phyloP scores from a whole-genome alignment of 352 stramenopile genomes.

The Aphanomyces cochlioides region DNA sequence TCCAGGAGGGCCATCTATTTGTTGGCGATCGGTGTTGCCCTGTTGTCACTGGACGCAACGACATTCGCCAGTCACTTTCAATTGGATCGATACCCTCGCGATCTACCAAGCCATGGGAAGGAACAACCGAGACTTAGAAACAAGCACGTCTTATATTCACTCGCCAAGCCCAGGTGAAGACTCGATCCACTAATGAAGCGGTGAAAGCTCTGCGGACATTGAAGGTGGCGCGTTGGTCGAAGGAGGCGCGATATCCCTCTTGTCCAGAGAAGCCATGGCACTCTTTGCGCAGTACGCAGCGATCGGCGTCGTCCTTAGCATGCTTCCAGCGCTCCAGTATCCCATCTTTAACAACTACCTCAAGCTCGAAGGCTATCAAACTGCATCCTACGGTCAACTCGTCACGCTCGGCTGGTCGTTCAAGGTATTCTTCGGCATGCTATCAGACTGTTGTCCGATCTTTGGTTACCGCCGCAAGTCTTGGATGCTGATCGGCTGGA shows the following conservation, averaged over 20 bases:
- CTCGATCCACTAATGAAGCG: not conserved
- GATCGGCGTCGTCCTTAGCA: slow-evolving; percentile 15
- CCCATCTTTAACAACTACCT: slow-evolving; percentile 25
- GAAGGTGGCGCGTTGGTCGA: slow-evolving; percentile 47
- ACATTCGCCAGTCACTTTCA: too few species aligned
- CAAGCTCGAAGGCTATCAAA: slow-evolving; percentile 12
- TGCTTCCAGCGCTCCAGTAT: slow-evolving; percentile 13
- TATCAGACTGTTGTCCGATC: slow-evolving; percentile 52
- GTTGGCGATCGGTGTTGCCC: too few species aligned
- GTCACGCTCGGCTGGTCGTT: slow-evolving; percentile 58
- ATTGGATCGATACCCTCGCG: too few species aligned
- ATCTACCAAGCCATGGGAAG: too few species aligned
- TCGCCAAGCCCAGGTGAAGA: too few species aligned
- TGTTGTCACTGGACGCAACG: too few species aligned
- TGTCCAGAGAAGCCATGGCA: slow-evolving; percentile 24
- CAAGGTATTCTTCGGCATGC: slow-evolving; percentile 59
- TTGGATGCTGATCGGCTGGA: too few species aligned
- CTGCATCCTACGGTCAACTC: slow-evolving; percentile 25
- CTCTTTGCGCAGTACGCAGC: slow-evolving; percentile 24
- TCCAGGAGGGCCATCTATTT: too few species aligned
- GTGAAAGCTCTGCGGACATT: slow-evolving; percentile 30
- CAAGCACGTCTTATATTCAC: too few species aligned
- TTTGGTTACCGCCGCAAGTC: slow-evolving; percentile 51
- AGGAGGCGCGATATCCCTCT: slow-evolving; percentile 17
- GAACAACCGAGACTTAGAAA: too few species aligned